Conservation (phyloP, 192 early-diverging fungal species). For the Dissophora globulifera region DNA sequence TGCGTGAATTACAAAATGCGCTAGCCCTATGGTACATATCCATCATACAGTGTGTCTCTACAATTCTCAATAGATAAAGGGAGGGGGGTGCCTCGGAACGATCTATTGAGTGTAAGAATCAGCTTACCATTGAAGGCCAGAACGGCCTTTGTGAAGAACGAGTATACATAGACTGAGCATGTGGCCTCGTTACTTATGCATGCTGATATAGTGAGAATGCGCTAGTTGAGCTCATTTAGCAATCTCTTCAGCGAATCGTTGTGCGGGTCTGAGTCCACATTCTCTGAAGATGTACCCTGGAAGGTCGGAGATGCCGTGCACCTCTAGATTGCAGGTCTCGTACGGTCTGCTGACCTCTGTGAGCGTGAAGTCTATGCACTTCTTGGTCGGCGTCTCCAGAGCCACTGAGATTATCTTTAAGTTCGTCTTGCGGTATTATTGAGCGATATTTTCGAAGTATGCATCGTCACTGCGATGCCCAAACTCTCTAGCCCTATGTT, state of each 20-base stretch:
- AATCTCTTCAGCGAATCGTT: conserved; percentile 12
- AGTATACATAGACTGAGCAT: conserved; percentile 19
- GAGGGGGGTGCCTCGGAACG: conserved; percentile 23
- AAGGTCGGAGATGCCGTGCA: conserved; percentile 2
- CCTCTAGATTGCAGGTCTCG: conserved; percentile 5
- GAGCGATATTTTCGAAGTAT: no score
- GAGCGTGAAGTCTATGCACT: conserved; percentile 16
- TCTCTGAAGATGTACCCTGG: conserved; percentile 5
- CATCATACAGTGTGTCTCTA: no score
- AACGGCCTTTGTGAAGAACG: conserved; percentile 24
- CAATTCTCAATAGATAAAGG: no score
- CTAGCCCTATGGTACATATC: no score
- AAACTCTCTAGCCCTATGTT: no score
- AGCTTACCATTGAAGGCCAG: conserved; percentile 19
- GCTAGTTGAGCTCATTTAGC: conserved; percentile 9
- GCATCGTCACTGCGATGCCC: no score
- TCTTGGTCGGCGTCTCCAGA: conserved; percentile 24
- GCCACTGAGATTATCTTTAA: no score
- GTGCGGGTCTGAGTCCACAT: conserved; percentile 1
- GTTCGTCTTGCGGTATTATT: no score
- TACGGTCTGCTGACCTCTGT: conserved; percentile 17
- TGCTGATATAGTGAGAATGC: not conserved
- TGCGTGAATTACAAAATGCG: no score
- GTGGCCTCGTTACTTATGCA: conserved; percentile 2
- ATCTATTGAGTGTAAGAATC: conserved; percentile 17